Base-by-base conservation (phyloP, 2,329 filamentous ascomycete species). In the Lachnellula hyalina region DNA sequence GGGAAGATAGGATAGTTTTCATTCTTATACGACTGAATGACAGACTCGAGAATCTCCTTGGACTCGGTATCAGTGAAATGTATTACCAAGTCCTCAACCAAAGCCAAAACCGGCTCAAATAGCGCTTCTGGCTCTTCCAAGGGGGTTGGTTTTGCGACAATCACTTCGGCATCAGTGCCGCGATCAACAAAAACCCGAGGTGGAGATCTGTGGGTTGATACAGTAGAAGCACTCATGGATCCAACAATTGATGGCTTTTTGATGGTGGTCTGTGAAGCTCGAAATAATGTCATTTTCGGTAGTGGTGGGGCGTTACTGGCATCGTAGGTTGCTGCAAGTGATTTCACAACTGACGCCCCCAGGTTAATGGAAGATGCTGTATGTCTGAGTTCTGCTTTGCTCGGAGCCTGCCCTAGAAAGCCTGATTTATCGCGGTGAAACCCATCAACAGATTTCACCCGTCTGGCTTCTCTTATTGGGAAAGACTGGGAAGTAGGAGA, bases 21-120 rank as follows among this genome's bases (percentile, higher is more conserved):
- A 19, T 72, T 66, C 54, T 71, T 72, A 59, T 82, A 79, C 1
- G 75, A 73, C 28, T 71, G 68, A 34, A 84, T 70, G 15, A 78
- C 72, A 1, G 72, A 72, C 21, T 77, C 74, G 1, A 84, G 66
- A 0, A 77, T 63, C 2, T 66, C 56, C 55, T 80, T 73, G 0
- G 67, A 64, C 1, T 68, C 66, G 2, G 75, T 74, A 8, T 75
- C 73, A 14, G 74, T 77, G 53, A 85, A 75, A 46, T 80, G 73
- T 23, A 86, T 71, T 2, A 84, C 73, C 1, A 84, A 64, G 57
- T 86, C 79, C 62, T 86, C 83, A 0, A 73, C 62, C 42, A 82
- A 68, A 0, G 78, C 75, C 21, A 86, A 70, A 0, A 82, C 73
- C 1, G 77, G 71, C 35, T 74, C 51, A 41, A 59, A 67, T n/a